These are phyloP conservation scores for Lagenidium giganteum DNA, from an alignment of 352 stramenopile species.

Conservation along the genomic window DNA sequence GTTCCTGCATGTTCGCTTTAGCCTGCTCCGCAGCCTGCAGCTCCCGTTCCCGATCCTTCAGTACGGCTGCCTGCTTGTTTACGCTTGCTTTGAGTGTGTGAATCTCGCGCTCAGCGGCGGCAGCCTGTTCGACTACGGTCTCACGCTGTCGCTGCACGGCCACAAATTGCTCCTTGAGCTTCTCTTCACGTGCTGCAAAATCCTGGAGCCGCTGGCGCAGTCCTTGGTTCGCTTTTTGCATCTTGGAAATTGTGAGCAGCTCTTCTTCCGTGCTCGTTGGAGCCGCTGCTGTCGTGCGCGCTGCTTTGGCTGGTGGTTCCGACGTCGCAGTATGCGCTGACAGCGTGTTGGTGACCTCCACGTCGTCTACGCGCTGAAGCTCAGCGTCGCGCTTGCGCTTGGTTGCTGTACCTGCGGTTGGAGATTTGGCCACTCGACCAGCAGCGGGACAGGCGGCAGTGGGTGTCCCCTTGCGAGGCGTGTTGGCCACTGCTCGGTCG, in stretches of 20 bases:
- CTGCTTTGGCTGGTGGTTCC: background rate
- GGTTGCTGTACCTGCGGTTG: too few relatives aligned
- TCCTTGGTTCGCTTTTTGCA: conserved; percentile 11
- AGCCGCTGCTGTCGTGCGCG: too few relatives aligned
- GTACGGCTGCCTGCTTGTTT: conserved; percentile 1
- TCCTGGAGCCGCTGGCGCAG: conserved; percentile 10
- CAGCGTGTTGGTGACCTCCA: conserved; percentile 4
- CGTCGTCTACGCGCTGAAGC: conserved; percentile 2
- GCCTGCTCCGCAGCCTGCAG: background rate
- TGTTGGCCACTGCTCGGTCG: conserved; percentile 1
- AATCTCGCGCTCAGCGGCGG: too few relatives aligned
- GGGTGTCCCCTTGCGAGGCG: background rate
- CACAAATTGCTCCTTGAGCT: conserved; percentile 12
- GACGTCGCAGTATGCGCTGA: background rate
- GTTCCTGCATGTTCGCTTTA: background rate
- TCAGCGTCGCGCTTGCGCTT: background rate
- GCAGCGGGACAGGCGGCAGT: too few relatives aligned
- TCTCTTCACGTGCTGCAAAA: background rate
- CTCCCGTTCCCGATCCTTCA: conserved; percentile 1
- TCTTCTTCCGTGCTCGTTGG: conserved; percentile 1
- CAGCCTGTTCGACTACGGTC: too few relatives aligned
- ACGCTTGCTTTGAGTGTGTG: background rate
- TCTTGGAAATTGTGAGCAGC: background rate
- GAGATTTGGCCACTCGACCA: too few relatives aligned
- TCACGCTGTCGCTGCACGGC: too few relatives aligned